phyloP scores from a whole-genome alignment of 1,284 basidiomycete genomes.

The Sphaerobolus stellatus region DNA sequence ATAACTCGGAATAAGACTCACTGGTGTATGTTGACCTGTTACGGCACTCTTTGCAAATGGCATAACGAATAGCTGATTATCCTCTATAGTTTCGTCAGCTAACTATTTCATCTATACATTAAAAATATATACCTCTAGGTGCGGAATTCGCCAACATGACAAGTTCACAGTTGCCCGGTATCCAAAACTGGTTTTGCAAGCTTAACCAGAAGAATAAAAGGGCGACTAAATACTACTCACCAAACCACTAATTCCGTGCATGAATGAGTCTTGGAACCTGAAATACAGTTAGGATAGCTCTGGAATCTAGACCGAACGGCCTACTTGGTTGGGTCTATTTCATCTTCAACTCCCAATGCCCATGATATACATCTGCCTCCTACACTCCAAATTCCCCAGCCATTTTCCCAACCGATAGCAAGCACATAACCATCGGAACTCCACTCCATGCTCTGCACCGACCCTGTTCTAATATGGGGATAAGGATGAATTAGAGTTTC shows the following conservation, averaged over 20 bases:
- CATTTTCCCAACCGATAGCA: slow-evolving; percentile 91
- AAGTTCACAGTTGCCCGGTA: slow-evolving; percentile 85
- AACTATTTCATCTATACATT: neutral
- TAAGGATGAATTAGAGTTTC: slow-evolving; percentile 57
- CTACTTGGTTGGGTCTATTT: slow-evolving; percentile 57
- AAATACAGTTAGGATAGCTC: slow-evolving; percentile 8
- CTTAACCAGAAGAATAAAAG: slow-evolving; percentile 23
- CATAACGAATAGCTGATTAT: slow-evolving; percentile 78
- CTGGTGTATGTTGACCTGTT: slow-evolving; percentile 88
- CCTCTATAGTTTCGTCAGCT: slow-evolving; percentile 20
- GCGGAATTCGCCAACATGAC: slow-evolving; percentile 57
- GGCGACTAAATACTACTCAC: slow-evolving; percentile 22
- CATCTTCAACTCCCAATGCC: slow-evolving; percentile 69
- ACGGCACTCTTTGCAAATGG: slow-evolving; percentile 96
- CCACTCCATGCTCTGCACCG: slow-evolving; percentile 82
- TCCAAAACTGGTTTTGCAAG: slow-evolving; percentile 74
- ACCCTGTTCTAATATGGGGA: slow-evolving; percentile 63
- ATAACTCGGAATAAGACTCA: slow-evolving; percentile 35
- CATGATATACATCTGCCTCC: slow-evolving; percentile 84
- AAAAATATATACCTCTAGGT: neutral
- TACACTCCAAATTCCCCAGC: slow-evolving; percentile 91
- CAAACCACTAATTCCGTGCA: slow-evolving; percentile 27
- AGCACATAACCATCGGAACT: slow-evolving; percentile 94
- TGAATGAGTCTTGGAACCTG: slow-evolving; percentile 12
- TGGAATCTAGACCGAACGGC: slow-evolving; percentile 9